Percentiles rank a stretch among this genome's conserved stretches.
These are phyloP conservation scores for Populus hybrid DNA, from an alignment of 441 rosid genomes.

Conservation along the genomic window DNA sequence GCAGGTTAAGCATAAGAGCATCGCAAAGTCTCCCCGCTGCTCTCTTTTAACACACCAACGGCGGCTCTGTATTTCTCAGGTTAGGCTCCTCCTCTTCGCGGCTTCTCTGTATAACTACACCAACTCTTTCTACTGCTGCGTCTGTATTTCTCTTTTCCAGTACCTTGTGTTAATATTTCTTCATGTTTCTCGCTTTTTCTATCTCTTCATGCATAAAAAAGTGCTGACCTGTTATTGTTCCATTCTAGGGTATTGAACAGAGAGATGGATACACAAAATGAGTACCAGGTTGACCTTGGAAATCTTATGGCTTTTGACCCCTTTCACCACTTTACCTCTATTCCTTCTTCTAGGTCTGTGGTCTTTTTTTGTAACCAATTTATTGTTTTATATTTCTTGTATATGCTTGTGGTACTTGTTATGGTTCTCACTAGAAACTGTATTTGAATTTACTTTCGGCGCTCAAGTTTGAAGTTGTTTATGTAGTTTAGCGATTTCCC, in stretches of 20 bases:
- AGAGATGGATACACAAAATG: constrained; percentile 29
- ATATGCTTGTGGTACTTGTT: background rate
- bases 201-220: background rate
- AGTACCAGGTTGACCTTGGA: constrained; percentile 61
- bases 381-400: background rate
- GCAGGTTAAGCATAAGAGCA: background rate
- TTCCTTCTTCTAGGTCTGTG: constrained; percentile 65
- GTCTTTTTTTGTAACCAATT: background rate
- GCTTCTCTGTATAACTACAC: background rate
- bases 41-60: background rate
- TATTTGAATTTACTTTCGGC: background rate
- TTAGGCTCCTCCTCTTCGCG: background rate
- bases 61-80: background rate
- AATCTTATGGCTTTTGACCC: constrained; percentile 66
- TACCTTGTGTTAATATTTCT: background rate
- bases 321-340: constrained; percentile 45
- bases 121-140: background rate
- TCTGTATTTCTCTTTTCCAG: background rate
- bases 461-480: background rate
- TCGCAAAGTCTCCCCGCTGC: background rate
- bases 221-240: background rate
- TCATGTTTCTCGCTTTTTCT: background rate
- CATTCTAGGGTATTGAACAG: background rate
- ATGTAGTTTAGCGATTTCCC: background rate
- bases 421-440: background rate